Conservation (phyloP, 305 asterid genomes). For the Solanum aculeatissimum region DNA sequence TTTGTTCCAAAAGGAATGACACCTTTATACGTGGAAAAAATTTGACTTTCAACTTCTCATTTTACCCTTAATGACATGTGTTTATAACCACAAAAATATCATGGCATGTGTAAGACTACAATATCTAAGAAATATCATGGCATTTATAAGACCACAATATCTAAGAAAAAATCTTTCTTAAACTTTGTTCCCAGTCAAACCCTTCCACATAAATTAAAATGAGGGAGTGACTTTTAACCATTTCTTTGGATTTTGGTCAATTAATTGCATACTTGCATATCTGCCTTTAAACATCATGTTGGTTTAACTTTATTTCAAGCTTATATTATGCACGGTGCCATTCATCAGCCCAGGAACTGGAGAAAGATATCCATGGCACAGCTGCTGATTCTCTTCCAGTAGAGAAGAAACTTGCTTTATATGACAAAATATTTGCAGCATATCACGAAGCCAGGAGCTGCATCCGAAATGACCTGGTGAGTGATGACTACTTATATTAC, state of each 20-base stretch:
- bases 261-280: not conserved
- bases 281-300: not conserved
- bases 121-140: not conserved
- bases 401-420: slow-evolving; percentile 61
- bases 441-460: slow-evolving; percentile 82
- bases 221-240: not conserved
- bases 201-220: not conserved
- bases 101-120: not conserved
- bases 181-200: not conserved
- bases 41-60: not conserved
- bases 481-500: not conserved
- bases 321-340: slow-evolving; percentile 6
- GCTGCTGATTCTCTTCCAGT: slow-evolving; percentile 63
- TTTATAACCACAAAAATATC: not conserved
- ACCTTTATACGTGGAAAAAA: not conserved
- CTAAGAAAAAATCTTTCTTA: not conserved
- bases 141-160: not conserved
- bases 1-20: not conserved
- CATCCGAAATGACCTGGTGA: slow-evolving; percentile 84
- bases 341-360: slow-evolving; percentile 90
- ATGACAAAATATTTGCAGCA: slow-evolving; percentile 88
- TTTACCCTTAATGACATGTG: not conserved
- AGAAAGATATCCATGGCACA: slow-evolving; percentile 74
- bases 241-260: not conserved
- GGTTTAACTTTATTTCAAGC: slow-evolving; percentile 10